Evolutionary conservation across 2,329 filamentous ascomycete genomes (phyloP).

Genomic region (Ceratocystis albifundus): DNA sequence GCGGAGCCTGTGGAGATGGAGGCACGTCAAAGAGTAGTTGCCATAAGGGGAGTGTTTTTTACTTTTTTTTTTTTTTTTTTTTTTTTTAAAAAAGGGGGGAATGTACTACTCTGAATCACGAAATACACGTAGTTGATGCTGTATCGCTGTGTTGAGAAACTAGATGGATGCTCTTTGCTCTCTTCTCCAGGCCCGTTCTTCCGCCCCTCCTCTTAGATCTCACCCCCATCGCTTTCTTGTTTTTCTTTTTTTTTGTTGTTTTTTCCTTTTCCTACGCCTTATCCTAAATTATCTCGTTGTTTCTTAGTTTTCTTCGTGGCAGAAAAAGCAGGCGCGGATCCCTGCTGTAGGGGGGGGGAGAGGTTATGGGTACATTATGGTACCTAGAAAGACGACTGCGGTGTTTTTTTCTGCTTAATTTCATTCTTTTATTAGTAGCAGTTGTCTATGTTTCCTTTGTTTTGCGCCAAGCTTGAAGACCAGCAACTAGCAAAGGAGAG

Average conservation of each 20-base stretch:
- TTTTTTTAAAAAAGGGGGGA: too few relatives aligned
- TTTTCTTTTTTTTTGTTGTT: neutral
- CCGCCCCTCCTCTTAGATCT: neutral
- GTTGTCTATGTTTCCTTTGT: neutral
- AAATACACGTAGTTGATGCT: too few relatives aligned
- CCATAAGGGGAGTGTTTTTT: too few relatives aligned
- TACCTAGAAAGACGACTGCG: neutral
- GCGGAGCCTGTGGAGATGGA: too few relatives aligned
- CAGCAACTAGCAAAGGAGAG: neutral
- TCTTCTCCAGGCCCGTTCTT: neutral
- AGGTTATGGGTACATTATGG: neutral
- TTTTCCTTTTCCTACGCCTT: neutral
- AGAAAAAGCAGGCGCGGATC: neutral
- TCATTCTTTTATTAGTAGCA: conserved; percentile 6
- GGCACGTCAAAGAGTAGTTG: too few relatives aligned
- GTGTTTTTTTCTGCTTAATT: neutral
- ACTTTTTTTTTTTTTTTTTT: too few relatives aligned
- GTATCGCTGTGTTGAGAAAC: too few relatives aligned
- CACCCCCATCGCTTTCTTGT: neutral
- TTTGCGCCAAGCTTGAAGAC: neutral
- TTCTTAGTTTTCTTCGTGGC: neutral
- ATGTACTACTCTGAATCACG: too few relatives aligned
- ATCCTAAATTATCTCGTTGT: neutral
- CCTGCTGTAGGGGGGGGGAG: neutral
- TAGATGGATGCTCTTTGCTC: neutral